Percentiles rank a stretch among this genome's conserved stretches.
Evolutionary conservation across 2,329 filamentous ascomycete species (phyloP).

Genomic region (Beauveria sp.): DNA sequence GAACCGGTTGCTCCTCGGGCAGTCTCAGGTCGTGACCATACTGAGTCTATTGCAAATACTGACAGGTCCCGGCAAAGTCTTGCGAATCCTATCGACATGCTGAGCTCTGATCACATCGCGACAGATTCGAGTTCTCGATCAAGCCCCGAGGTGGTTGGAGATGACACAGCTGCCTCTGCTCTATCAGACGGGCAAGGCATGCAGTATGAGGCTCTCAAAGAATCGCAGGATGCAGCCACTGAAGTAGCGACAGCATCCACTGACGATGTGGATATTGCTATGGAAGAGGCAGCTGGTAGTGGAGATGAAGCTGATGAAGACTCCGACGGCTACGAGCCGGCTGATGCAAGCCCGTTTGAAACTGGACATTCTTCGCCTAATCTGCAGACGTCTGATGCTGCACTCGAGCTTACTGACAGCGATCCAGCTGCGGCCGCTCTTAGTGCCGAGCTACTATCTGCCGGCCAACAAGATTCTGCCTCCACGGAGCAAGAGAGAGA

Average conservation of each 20-base stretch:
- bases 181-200: background rate
- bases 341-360: constrained; percentile 28
- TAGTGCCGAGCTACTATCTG: constrained; percentile 23
- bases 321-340: constrained; percentile 51
- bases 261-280: constrained; percentile 13
- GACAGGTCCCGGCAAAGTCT: background rate
- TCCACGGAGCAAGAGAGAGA: constrained; percentile 28
- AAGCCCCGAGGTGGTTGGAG: background rate
- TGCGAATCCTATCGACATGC: background rate
- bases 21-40: background rate
- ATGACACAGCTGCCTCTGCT: background rate
- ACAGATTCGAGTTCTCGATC: constrained; percentile 3
- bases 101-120: constrained; percentile 8
- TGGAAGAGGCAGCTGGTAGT: constrained; percentile 11
- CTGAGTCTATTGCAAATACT: background rate
- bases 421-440: constrained; percentile 6
- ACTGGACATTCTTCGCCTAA: constrained; percentile 10
- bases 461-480: constrained; percentile 18
- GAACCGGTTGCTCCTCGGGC: background rate
- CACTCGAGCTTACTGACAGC: background rate
- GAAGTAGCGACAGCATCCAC: background rate
- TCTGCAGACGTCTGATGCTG: background rate
- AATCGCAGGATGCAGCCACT: background rate
- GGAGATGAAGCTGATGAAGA: constrained; percentile 16
- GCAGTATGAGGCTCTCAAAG: background rate